Evolutionary conservation across 192 early-diverging fungal species (phyloP).

Genomic region (Coemansia nantahalensis): DNA sequence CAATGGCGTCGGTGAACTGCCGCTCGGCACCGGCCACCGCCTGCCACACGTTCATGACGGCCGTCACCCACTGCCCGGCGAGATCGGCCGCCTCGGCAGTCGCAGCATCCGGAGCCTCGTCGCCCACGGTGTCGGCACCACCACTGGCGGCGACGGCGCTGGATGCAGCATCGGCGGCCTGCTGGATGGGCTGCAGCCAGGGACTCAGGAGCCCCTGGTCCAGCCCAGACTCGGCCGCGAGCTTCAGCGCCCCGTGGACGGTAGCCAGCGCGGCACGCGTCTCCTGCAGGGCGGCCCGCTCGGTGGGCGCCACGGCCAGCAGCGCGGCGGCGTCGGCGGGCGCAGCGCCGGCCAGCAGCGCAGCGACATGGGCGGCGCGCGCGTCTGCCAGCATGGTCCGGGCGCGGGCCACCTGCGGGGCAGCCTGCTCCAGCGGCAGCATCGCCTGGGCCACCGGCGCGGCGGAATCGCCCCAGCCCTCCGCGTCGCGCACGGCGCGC

Average conservation of each 20-base stretch:
- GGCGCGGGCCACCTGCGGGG: conserved; percentile 4
- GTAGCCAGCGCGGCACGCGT: background rate
- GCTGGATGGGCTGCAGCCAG: conserved; percentile 7
- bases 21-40: conserved; percentile 27
- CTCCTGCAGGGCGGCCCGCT: background rate
- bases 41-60: conserved; percentile 48
- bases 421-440: conserved; percentile 1
- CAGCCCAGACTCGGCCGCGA: background rate
- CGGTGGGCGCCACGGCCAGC: conserved; percentile 1
- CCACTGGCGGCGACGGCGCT: background rate
- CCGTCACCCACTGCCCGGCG: conserved; percentile 35
- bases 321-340: background rate
- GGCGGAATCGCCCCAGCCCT: conserved; percentile 18
- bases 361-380: background rate
- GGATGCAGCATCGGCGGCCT: background rate
- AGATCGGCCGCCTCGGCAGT: conserved; percentile 10
- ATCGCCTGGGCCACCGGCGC: conserved; percentile 5
- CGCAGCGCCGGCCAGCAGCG: conserved; percentile 13
- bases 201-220: conserved; percentile 1
- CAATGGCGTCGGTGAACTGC: conserved; percentile 2
- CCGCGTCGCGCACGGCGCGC: conserved; percentile 15
- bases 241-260: background rate
- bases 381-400: conserved; percentile 9
- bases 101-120: background rate
- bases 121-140: no score